Evolutionary conservation across 2,329 filamentous ascomycete species (phyloP), one percentile per base, ranked within the genome.

Genomic region (Harringtonia aguacate): DNA sequence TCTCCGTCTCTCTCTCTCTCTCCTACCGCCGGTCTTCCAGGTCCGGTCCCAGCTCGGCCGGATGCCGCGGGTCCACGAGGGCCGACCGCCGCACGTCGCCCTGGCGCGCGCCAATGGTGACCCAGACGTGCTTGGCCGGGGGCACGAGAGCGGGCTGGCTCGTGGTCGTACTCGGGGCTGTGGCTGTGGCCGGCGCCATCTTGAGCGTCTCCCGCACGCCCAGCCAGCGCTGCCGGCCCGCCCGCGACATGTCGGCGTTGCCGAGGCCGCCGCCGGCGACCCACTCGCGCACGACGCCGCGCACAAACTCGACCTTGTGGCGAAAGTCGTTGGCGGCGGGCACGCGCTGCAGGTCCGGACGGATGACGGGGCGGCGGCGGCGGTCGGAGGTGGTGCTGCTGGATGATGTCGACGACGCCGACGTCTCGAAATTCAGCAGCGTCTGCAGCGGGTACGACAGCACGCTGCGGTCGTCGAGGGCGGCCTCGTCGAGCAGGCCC

Each of bases 301-400:
- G 71, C 54, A 89, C 77, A 57, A 89, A 89, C 47, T 79, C 73
- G 46, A 90, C 73, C 66, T 90, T 90, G 53, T 70, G 71, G 29
- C 80, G 76, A 57, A 90, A 77, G 51, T 81, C 75, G 58, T 90
- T 90, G 34, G 81, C 80, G 18, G 75, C 72, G 0, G 84, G 81
- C 45, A 86, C 77, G 45, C 72, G 69, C 58, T 80, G 75, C 14
- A 80, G 61, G 55, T 75, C 72, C 0, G 73, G 67, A 38, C 72
- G 68, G 51, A 82, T 81, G 49, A 79, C 73, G 10, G 77, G 76
- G 5, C 77, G 70, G 49, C 69, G 71, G 21, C 75, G 69, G 13
- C n/a, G n/a, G n/a, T n/a, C n/a, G 69, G 63, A 67, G 44, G 70
- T 20, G 70, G 58, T 43, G 73, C 20, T 65, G 31, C n/a, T 2